Evolutionary conservation across 176 grass and related monocot genomes (phyloP).

Genomic region (Aegilops sharonensis): DNA sequence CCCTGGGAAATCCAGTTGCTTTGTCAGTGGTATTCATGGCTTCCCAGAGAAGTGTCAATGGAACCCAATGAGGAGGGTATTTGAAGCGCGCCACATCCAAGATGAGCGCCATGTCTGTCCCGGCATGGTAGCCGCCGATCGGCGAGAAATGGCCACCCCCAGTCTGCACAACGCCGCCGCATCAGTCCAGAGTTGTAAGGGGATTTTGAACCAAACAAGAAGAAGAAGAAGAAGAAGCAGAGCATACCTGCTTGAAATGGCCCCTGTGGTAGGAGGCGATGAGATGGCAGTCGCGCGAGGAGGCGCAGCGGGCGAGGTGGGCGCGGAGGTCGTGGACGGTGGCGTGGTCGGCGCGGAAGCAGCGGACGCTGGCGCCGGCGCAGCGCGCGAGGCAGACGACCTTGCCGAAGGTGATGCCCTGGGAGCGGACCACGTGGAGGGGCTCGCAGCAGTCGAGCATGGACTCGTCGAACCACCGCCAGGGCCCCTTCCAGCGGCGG

Average conservation of each 20-base stretch:
- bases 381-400: slow-evolving; percentile 83
- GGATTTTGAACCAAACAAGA: too few relatives aligned
- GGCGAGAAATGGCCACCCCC: slow-evolving; percentile 94
- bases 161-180: slow-evolving; percentile 41
- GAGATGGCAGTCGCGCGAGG: slow-evolving; percentile 68
- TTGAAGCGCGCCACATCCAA: slow-evolving; percentile 94
- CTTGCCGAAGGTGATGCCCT: slow-evolving; percentile 83
- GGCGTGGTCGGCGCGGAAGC: slow-evolving; percentile 58
- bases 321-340: slow-evolving; percentile 57
- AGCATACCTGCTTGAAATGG: slow-evolving; percentile 30
- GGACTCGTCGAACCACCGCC: slow-evolving; percentile 98
- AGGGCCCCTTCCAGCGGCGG: slow-evolving; percentile 72
- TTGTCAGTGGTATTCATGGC: slow-evolving; percentile 89
- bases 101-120: slow-evolving; percentile 78
- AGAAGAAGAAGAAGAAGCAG: neutral
- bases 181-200: neutral
- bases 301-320: slow-evolving; percentile 50
- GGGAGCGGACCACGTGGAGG: slow-evolving; percentile 63
- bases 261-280: slow-evolving; percentile 68
- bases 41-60: slow-evolving; percentile 78
- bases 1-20: slow-evolving; percentile 63
- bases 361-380: slow-evolving; percentile 65
- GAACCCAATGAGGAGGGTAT: slow-evolving; percentile 94
- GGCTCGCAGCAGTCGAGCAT: slow-evolving; percentile 98
- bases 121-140: slow-evolving; percentile 81